phyloP scores from a whole-genome alignment of 2,329 filamentous ascomycete genomes.

The Aspergillus oerlinghausenensis region DNA sequence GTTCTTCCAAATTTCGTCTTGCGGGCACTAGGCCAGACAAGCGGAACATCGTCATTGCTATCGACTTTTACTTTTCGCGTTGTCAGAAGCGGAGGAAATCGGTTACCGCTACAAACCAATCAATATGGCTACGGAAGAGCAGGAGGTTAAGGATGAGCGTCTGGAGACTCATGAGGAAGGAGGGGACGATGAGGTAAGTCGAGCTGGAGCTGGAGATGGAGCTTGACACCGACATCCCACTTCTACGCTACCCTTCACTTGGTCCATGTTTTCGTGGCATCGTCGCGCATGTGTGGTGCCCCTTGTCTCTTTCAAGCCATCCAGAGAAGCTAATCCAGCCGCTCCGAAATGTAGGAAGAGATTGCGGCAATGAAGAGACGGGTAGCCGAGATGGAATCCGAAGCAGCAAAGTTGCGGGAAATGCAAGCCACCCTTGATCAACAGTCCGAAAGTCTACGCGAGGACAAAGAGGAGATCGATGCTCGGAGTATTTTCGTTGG shows the following conservation, averaged over 20 bases:
- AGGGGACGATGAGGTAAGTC: constrained; percentile 43
- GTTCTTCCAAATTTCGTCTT: constrained; percentile 12
- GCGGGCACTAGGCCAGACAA: constrained; percentile 8
- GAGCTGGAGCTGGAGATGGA: background rate
- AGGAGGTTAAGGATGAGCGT: constrained; percentile 35
- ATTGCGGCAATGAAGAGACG: constrained; percentile 82
- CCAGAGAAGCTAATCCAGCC: background rate
- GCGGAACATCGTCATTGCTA: constrained; percentile 12
- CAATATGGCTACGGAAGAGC: constrained; percentile 34
- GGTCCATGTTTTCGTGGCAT: background rate
- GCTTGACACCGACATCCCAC: background rate
- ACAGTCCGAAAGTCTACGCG: constrained; percentile 74
- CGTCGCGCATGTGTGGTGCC: constrained; percentile 4
- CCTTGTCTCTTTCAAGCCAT: background rate
- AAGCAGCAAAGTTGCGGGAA: constrained; percentile 78
- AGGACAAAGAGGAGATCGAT: constrained; percentile 95
- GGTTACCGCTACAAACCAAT: background rate
- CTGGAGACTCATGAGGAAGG: constrained; percentile 37
- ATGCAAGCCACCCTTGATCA: constrained; percentile 85
- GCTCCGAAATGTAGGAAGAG: constrained; percentile 54
- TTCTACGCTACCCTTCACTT: background rate
- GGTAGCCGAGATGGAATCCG: constrained; percentile 86
- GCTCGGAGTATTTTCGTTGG: constrained; percentile 95
- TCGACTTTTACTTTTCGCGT: constrained; percentile 8
- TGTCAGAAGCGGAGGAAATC: background rate